Conservation (phyloP, 2,329 filamentous ascomycete species). For the Curvularia sp. region DNA sequence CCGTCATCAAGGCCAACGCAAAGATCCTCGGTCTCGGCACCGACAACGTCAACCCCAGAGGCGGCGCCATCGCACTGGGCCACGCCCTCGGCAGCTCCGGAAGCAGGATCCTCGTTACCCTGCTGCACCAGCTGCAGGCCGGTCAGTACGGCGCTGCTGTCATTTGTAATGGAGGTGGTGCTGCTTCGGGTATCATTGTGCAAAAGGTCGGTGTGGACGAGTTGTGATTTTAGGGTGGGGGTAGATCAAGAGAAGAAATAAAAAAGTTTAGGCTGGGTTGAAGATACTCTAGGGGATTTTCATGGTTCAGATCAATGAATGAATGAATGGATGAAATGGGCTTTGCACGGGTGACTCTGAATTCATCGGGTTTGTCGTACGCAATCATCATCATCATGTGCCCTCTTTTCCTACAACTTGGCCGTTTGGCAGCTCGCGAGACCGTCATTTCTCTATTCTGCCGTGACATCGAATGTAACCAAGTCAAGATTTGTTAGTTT, state of each 20-base stretch:
- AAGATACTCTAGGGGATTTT: too few species aligned
- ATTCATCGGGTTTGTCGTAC: too few species aligned
- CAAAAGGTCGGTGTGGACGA: constrained; percentile 66
- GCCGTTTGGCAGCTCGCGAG: too few species aligned
- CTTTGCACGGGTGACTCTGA: too few species aligned
- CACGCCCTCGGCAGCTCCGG: constrained; percentile 94
- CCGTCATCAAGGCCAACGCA: constrained; percentile 92
- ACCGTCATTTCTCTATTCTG: too few species aligned
- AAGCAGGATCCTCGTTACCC: constrained; percentile 85
- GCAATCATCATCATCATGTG: too few species aligned
- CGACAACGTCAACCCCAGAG: constrained; percentile 84
- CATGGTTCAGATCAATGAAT: too few species aligned
- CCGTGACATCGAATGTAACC: too few species aligned
- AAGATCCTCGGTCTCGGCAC: constrained; percentile 85
- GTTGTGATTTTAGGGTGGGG: constrained; percentile 17
- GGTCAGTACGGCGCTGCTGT: constrained; percentile 95
- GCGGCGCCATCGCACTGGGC: constrained; percentile 89
- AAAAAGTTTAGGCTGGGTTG: background rate
- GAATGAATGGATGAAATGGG: too few species aligned
- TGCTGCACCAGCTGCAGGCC: constrained; percentile 88
- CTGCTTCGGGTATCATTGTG: constrained; percentile 88
- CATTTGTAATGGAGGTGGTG: constrained; percentile 96
- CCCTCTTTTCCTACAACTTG: too few species aligned
- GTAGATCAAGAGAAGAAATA: background rate
- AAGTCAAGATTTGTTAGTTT: background rate